Conservation (phyloP, 352 stramenopile genomes). For the Globisporangium ultimum region DNA sequence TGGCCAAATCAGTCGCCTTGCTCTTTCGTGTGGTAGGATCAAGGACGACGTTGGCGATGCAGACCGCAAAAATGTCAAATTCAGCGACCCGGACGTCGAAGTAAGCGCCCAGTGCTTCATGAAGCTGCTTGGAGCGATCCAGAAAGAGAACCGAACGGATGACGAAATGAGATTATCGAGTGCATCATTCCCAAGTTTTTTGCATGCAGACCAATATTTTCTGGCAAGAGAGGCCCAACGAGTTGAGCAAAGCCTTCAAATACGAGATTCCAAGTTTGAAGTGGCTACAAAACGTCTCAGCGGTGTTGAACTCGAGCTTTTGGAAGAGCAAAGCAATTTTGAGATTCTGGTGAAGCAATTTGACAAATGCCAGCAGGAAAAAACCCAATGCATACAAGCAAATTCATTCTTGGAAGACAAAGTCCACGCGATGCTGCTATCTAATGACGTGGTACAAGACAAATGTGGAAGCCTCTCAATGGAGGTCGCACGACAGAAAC, state of each 20-base stretch:
- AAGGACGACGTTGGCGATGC: not conserved
- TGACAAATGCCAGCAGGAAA: conserved; percentile 39
- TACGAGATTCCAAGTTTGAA: conserved; percentile 26
- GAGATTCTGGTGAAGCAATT: conserved; percentile 58
- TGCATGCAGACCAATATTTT: conserved; percentile 54
- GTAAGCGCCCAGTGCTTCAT: conserved; percentile 16
- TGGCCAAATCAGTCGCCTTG: conserved; percentile 27
- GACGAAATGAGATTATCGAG: conserved; percentile 10
- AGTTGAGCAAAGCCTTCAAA: conserved; percentile 20
- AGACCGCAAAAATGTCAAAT: not conserved
- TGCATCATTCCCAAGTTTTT: conserved; percentile 36
- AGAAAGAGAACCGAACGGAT: conserved; percentile 14
- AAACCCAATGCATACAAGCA: not conserved
- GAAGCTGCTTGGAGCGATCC: conserved; percentile 21
- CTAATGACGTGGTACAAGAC: not conserved
- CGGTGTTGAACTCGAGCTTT: conserved; percentile 57
- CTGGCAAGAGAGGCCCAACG: conserved; percentile 17
- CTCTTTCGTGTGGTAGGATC: conserved; percentile 14
- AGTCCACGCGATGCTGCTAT: not conserved
- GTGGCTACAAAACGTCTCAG: conserved; percentile 50
- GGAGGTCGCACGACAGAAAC: not conserved
- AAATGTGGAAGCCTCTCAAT: not conserved
- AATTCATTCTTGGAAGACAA: not conserved
- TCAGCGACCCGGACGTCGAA: conserved; percentile 3
- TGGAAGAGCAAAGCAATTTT: conserved; percentile 73